A percentile compares a stretch with the other conserved stretches of the same genome.
Evolutionary conservation across 768 basidiomycete genomes (phyloP).

Genomic region (Pholiota microspora): DNA sequence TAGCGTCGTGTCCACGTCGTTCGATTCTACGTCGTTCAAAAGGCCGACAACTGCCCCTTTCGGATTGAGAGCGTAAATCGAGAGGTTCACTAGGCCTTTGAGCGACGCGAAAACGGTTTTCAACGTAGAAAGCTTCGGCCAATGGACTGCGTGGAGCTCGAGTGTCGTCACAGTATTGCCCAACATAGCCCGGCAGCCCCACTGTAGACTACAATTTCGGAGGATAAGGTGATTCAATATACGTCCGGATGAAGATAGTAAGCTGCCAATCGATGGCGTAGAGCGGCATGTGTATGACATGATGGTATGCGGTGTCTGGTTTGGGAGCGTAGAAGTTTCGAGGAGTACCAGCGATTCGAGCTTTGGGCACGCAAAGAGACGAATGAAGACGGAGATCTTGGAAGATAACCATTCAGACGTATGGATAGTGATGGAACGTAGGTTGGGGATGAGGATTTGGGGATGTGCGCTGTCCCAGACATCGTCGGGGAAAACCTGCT

Average conservation of each 20-base stretch:
- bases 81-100: slow-evolving; percentile 21
- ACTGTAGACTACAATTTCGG: slow-evolving; percentile 17
- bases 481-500: slow-evolving; percentile 15
- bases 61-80: slow-evolving; percentile 22
- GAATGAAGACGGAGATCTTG: slow-evolving; percentile 21
- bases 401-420: slow-evolving; percentile 31
- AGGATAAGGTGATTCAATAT: slow-evolving; percentile 19
- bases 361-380: slow-evolving; percentile 25
- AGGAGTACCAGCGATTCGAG: slow-evolving; percentile 22
- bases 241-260: neutral
- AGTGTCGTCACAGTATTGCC: slow-evolving; percentile 21
- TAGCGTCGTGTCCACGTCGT: slow-evolving; percentile 3
- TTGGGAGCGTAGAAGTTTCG: slow-evolving; percentile 16
- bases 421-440: slow-evolving; percentile 22
- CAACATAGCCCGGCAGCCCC: slow-evolving; percentile 20
- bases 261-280: neutral
- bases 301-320: slow-evolving; percentile 16
- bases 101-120: slow-evolving; percentile 20
- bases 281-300: slow-evolving; percentile 18
- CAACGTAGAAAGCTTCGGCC: slow-evolving; percentile 18
- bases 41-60: slow-evolving; percentile 14
- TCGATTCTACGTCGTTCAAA: slow-evolving; percentile 1
- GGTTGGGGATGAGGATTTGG: slow-evolving; percentile 24
- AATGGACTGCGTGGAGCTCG: slow-evolving; percentile 21
- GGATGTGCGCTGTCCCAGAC: neutral